Evolutionary conservation across 2,329 filamentous ascomycete genomes (phyloP).

Genomic region (Cordyceps cateniannulata): DNA sequence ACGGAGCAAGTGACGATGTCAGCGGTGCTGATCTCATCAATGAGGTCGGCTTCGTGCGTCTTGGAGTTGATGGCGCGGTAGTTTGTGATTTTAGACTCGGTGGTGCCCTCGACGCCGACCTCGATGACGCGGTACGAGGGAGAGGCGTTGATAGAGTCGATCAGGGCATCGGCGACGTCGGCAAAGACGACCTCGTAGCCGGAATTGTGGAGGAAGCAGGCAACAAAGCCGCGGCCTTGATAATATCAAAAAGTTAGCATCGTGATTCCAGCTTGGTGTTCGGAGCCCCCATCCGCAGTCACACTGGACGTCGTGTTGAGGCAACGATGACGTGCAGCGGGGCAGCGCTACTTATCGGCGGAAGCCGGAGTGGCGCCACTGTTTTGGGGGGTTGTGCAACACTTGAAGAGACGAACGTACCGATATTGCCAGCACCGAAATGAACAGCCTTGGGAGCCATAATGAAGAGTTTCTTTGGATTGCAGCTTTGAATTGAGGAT

Average conservation of each 20-base stretch:
- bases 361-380: constrained; percentile 4
- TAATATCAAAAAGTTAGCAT: not conserved
- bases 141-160: constrained; percentile 68
- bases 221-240: constrained; percentile 69
- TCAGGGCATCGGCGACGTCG: constrained; percentile 81
- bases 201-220: constrained; percentile 88
- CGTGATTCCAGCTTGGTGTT: not conserved
- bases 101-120: constrained; percentile 77
- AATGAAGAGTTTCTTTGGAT: constrained; percentile 18
- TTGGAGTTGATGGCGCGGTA: constrained; percentile 97
- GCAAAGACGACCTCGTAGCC: constrained; percentile 95
- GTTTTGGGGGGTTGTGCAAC: not conserved
- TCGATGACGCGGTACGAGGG: constrained; percentile 87
- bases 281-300: not conserved
- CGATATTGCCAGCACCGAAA: constrained; percentile 83
- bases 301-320: not conserved
- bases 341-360: not conserved
- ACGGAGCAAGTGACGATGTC: constrained; percentile 96
- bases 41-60: constrained; percentile 70
- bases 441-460: constrained; percentile 64
- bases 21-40: constrained; percentile 79
- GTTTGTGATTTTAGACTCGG: constrained; percentile 79
- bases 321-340: constrained; percentile 7
- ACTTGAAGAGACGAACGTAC: constrained; percentile 29
- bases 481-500: not conserved